phyloP scores from a whole-genome alignment of 2,329 filamentous ascomycete genomes.

The Sclerotinia nivalis region DNA sequence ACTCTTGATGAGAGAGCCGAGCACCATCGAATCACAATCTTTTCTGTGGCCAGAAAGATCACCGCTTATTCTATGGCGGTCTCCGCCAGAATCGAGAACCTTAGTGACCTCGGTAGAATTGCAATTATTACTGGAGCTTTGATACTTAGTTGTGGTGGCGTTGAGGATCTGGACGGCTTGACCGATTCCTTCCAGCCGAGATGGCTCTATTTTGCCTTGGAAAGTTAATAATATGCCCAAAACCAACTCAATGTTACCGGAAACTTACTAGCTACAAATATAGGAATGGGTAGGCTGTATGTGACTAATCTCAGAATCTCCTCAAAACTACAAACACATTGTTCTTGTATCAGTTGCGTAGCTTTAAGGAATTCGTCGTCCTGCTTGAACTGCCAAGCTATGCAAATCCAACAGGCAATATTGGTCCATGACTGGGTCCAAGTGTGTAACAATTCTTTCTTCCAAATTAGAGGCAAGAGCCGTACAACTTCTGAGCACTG shows the following conservation, averaged over 20 bases:
- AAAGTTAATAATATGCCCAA: neutral
- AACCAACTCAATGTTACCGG: too few species aligned
- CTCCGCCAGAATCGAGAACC: too few species aligned
- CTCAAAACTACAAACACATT: neutral
- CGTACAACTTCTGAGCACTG: neutral
- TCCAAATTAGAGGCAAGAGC: neutral
- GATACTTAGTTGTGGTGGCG: neutral
- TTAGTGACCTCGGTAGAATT: too few species aligned
- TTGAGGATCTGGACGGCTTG: neutral
- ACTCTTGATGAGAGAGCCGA: neutral
- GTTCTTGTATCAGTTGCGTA: neutral
- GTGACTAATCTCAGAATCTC: neutral
- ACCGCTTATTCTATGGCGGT: neutral
- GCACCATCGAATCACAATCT: constrained; percentile 11
- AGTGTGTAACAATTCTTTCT: too few species aligned
- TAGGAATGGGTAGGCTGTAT: neutral
- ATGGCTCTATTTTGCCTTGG: neutral
- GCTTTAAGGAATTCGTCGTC: neutral
- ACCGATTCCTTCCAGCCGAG: neutral
- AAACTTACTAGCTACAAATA: neutral
- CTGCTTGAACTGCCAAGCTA: constrained; percentile 1
- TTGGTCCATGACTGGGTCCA: neutral
- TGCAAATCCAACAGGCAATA: neutral
- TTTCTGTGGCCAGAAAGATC: neutral
- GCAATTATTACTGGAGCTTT: neutral